Percentiles rank a stretch among this genome's conserved stretches.
phyloP scores from a whole-genome alignment of 768 basidiomycete species.

The Lactarius deliciosus region DNA sequence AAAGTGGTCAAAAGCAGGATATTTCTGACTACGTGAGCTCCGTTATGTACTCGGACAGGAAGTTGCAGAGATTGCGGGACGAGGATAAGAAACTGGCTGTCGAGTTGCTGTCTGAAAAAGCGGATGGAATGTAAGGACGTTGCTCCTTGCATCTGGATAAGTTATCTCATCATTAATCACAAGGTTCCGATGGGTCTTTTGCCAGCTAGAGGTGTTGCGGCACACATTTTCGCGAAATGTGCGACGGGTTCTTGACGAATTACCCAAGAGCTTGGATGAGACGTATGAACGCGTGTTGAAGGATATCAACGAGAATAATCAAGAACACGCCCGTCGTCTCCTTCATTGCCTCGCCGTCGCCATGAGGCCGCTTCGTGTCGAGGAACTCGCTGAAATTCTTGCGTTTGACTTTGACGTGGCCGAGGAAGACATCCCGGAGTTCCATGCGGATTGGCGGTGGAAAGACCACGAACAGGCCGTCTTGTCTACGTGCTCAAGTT shows the following conservation, averaged over 20 bases:
- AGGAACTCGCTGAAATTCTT: conserved; percentile 9
- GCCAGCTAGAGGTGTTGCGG: neutral
- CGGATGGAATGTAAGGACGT: conserved; percentile 8
- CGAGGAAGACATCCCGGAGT: neutral
- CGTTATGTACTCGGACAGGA: conserved; percentile 4
- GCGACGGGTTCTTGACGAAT: neutral
- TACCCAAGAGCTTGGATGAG: conserved; percentile 7
- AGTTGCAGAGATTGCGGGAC: conserved; percentile 1
- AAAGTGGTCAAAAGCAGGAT: neutral
- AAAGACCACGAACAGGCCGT: conserved; percentile 5
- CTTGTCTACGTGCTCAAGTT: neutral
- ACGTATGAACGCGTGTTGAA: neutral
- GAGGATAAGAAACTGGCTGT: neutral
- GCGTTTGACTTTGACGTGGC: neutral
- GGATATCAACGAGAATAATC: neutral
- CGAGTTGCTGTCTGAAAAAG: conserved; percentile 4
- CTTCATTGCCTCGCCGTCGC: conserved; percentile 9
- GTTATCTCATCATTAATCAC: neutral
- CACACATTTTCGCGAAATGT: neutral
- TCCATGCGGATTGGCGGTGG: conserved; percentile 1
- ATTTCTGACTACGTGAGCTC: conserved; percentile 2
- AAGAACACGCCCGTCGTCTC: conserved; percentile 1
- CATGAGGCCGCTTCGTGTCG: neutral
- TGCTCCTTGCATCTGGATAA: too few species aligned
- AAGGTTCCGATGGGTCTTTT: conserved; percentile 8